These are phyloP conservation scores for Apiotrichum sp. DNA, from an alignment of 1,284 basidiomycete genomes.

Conservation along the genomic window DNA sequence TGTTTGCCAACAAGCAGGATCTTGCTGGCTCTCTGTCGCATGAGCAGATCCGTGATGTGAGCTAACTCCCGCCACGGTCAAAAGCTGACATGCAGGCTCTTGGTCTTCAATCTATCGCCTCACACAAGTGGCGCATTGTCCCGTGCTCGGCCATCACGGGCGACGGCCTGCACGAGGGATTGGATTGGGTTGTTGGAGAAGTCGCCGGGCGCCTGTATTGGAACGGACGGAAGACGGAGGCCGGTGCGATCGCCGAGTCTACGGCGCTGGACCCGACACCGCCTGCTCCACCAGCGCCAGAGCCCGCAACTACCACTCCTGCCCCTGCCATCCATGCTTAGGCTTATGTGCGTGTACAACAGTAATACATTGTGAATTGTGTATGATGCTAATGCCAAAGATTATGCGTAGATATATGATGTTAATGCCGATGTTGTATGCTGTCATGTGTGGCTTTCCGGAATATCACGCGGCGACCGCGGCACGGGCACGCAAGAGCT, in stretches of 20 bases:
- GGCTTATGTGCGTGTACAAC: not conserved
- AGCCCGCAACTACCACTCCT: not conserved
- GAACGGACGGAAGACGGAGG: conserved; percentile 19
- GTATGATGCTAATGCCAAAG: not conserved
- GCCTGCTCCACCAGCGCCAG: not conserved
- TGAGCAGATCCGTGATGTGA: conserved; percentile 72
- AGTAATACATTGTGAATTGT: not conserved
- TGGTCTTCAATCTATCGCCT: conserved; percentile 66
- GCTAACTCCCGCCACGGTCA: conserved; percentile 30
- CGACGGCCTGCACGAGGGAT: conserved; percentile 70
- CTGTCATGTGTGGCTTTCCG: not conserved
- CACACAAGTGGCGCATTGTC: conserved; percentile 85
- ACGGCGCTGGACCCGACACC: not conserved
- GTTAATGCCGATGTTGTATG: not conserved
- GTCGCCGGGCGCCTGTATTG: conserved; percentile 62
- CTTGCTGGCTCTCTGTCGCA: conserved; percentile 77
- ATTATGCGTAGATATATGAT: not conserved
- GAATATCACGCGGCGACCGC: not conserved
- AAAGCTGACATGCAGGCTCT: conserved; percentile 56
- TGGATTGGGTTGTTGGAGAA: conserved; percentile 92
- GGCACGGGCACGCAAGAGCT: conserved; percentile 2
- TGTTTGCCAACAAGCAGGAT: conserved; percentile 99
- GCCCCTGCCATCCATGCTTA: not conserved
- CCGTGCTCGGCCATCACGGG: conserved; percentile 90
- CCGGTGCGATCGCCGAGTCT: not conserved